These are phyloP conservation scores for Endocarpon pusillum DNA, from an alignment of 495 filamentous ascomycete species.

Conservation along the genomic window DNA sequence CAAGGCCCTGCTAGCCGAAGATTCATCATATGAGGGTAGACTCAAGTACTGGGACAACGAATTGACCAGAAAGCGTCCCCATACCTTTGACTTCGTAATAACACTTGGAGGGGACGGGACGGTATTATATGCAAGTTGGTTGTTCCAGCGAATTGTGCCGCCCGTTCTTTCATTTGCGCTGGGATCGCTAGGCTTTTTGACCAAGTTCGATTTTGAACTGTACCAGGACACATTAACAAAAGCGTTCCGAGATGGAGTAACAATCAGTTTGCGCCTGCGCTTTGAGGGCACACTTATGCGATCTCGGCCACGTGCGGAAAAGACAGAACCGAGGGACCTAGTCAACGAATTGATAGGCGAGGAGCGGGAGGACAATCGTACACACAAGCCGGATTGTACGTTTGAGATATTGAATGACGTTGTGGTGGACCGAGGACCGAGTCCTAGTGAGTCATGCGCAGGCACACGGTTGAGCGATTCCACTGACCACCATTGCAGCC, in stretches of 20 bases:
- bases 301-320: slow-evolving; percentile 31
- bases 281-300: slow-evolving; percentile 95
- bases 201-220: slow-evolving; percentile 79
- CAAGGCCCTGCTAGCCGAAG: slow-evolving; percentile 36
- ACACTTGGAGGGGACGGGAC: slow-evolving; percentile 96
- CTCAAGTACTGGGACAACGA: slow-evolving; percentile 70
- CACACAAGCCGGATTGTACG: slow-evolving; percentile 63
- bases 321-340: slow-evolving; percentile 37
- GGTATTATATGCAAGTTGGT: slow-evolving; percentile 86
- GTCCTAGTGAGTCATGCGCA: slow-evolving; percentile 45
- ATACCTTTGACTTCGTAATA: slow-evolving; percentile 83
- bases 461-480: neutral
- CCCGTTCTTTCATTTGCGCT: slow-evolving; percentile 83
- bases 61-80: slow-evolving; percentile 58
- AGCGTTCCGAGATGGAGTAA: slow-evolving; percentile 69
- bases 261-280: slow-evolving; percentile 68
- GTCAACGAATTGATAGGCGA: slow-evolving; percentile 79
- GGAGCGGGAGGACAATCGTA: slow-evolving; percentile 60
- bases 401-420: slow-evolving; percentile 86
- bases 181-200: slow-evolving; percentile 85
- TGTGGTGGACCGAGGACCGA: slow-evolving; percentile 82
- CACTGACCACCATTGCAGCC: slow-evolving; percentile 26
- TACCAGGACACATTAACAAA: slow-evolving; percentile 51
- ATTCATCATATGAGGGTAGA: slow-evolving; percentile 37
- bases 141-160: slow-evolving; percentile 93